These are phyloP conservation scores for Nothopassalora personata DNA, from an alignment of 2,329 filamentous ascomycete species.

Conservation along the genomic window DNA sequence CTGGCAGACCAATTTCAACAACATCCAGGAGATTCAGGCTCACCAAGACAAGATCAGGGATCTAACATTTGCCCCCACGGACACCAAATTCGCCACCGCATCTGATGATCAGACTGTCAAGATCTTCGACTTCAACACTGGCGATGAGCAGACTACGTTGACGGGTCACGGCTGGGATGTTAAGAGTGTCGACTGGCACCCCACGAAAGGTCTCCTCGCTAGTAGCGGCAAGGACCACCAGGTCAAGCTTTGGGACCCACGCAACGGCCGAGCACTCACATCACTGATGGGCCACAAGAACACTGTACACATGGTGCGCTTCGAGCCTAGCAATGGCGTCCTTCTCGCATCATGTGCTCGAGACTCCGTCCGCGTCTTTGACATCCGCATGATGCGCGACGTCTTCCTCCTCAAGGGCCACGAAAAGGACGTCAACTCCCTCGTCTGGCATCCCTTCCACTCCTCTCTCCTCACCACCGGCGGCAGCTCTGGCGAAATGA, in stretches of 20 bases:
- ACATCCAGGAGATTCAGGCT: conserved; percentile 88
- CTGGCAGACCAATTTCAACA: conserved; percentile 99
- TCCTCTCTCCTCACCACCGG: conserved; percentile 84
- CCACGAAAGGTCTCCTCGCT: conserved; percentile 85
- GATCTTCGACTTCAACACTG: conserved; percentile 91
- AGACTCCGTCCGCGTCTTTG: conserved; percentile 89
- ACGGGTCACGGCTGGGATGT: conserved; percentile 98
- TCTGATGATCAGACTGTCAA: conserved; percentile 91
- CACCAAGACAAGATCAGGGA: conserved; percentile 87
- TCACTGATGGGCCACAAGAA: conserved; percentile 97
- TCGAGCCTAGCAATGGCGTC: conserved; percentile 77
- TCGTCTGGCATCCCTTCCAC: conserved; percentile 92
- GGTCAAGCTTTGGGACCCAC: conserved; percentile 97
- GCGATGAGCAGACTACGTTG: conserved; percentile 74
- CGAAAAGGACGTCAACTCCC: conserved; percentile 89
- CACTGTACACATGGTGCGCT: conserved; percentile 86
- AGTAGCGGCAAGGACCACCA: conserved; percentile 97
- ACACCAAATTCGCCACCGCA: conserved; percentile 92
- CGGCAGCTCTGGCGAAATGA: conserved; percentile 80
- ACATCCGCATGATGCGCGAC: conserved; percentile 97
- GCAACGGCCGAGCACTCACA: conserved; percentile 80
- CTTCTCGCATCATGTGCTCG: conserved; percentile 88
- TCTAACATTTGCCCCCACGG: conserved; percentile 86
- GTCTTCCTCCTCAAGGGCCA: conserved; percentile 89
- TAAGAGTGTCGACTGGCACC: conserved; percentile 96